phyloP scores from a whole-genome alignment of 805 yeast species.

The Metschnikowia shivogae region DNA sequence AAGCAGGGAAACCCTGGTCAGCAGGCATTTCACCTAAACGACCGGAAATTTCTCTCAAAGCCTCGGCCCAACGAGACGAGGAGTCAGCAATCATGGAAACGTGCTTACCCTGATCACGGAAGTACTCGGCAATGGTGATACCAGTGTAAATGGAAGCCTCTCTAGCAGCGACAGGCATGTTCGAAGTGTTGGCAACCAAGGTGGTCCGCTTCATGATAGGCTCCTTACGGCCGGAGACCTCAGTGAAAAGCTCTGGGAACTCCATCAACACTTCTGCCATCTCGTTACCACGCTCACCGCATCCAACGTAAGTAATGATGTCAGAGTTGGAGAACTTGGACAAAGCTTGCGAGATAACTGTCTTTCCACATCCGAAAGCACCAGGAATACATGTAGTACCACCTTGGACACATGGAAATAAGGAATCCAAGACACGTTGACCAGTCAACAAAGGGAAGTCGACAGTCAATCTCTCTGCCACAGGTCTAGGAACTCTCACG shows the following conservation, averaged over 20 bases:
- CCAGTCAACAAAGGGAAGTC: slow-evolving; percentile 96
- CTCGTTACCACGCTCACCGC: slow-evolving; percentile 97
- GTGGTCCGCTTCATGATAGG: slow-evolving; percentile 99
- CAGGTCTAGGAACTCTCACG: slow-evolving; percentile 99
- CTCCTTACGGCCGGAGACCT: slow-evolving; percentile 87
- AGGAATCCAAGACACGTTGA: slow-evolving; percentile 96
- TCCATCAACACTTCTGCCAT: slow-evolving; percentile 99
- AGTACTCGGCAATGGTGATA: slow-evolving; percentile 96
- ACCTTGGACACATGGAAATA: slow-evolving; percentile 99
- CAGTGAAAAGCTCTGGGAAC: slow-evolving; percentile 96
- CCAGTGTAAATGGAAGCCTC: slow-evolving; percentile 99
- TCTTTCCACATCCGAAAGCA: slow-evolving; percentile 99
- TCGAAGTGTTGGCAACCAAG: slow-evolving; percentile 96
- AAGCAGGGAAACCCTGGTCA: slow-evolving; percentile 99
- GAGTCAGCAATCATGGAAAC: slow-evolving; percentile 99
- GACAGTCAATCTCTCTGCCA: slow-evolving; percentile 88
- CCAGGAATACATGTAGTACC: slow-evolving; percentile 99
- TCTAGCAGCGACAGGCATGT: slow-evolving; percentile 99
- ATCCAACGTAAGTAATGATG: slow-evolving; percentile 89
- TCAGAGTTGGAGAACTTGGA: slow-evolving; percentile 98
- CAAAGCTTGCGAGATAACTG: slow-evolving; percentile 95
- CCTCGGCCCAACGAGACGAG: slow-evolving; percentile 99
- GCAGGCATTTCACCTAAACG: slow-evolving; percentile 99
- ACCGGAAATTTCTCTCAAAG: slow-evolving; percentile 98
- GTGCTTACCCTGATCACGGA: slow-evolving; percentile 99